phyloP scores from a whole-genome alignment of 176 grass and related monocot genomes.

The Triticum aestivum region IWGSC_CS_RefSeq_v2.1 NC_057795.1:523356185-523356684 shows the following conservation, averaged over 20 bases:
- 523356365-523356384: not conserved
- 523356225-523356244: not conserved
- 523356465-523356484: not conserved
- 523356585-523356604: conserved; percentile 66
- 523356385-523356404: not conserved
- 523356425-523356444: not conserved
- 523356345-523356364: not conserved
- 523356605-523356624: conserved; percentile 39
- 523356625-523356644: no score
- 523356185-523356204: not conserved
- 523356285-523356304: not conserved
- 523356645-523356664: no score
- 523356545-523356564: conserved; percentile 63
- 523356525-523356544: conserved; percentile 55
- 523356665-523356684: not conserved
- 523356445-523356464: not conserved
- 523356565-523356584: conserved; percentile 57
- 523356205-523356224: not conserved
- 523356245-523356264: not conserved
- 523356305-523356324: not conserved
- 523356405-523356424: not conserved
- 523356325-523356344: not conserved
- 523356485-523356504: not conserved
- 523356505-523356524: not conserved
- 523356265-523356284: not conserved